A percentile compares a stretch with the other conserved stretches of the same genome.
These are phyloP conservation scores for Ascochyta viciae-villosae DNA, from an alignment of 2,329 filamentous ascomycete species.

Conservation along the genomic window DNA sequence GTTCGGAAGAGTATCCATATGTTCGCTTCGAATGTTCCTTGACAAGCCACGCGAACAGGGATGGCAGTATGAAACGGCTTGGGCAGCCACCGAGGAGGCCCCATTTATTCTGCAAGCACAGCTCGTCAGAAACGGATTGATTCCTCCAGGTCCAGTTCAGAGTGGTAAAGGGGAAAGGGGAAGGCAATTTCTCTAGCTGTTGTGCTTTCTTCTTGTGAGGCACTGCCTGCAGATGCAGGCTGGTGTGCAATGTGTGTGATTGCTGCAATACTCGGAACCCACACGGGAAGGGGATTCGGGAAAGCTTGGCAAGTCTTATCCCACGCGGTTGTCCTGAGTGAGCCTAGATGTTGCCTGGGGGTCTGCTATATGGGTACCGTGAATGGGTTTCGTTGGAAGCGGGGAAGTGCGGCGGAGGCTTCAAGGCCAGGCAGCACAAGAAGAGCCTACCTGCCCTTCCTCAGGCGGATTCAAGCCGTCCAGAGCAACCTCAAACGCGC, in stretches of 20 bases:
- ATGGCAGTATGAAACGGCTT: slow-evolving; percentile 24
- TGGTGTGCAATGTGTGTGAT: slow-evolving; percentile 16
- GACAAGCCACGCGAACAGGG: slow-evolving; percentile 20
- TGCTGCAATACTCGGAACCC: slow-evolving; percentile 15
- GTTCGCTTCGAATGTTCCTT: slow-evolving; percentile 1
- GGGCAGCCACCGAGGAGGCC: slow-evolving; percentile 13
- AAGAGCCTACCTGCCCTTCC: neutral
- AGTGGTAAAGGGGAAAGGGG: neutral
- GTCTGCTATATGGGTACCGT: slow-evolving; percentile 6
- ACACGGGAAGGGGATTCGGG: slow-evolving; percentile 2
- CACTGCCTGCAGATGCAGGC: slow-evolving; percentile 23
- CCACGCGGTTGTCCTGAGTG: slow-evolving; percentile 17
- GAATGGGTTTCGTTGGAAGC: slow-evolving; percentile 11
- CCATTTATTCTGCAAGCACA: slow-evolving; percentile 1
- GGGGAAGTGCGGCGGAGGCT: slow-evolving; percentile 12
- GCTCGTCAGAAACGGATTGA: neutral
- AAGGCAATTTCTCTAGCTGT: neutral
- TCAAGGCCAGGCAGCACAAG: slow-evolving; percentile 6
- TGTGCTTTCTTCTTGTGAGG: neutral
- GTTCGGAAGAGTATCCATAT: neutral
- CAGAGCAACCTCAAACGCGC: neutral
- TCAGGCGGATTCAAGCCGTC: neutral
- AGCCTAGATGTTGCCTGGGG: slow-evolving; percentile 18
- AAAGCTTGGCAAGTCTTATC: slow-evolving; percentile 41
- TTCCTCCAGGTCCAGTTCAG: neutral